Percentiles rank a stretch among this genome's conserved stretches.
Conservation (phyloP, 352 stramenopile genomes). For the Globisporangium megalacanthum region DNA sequence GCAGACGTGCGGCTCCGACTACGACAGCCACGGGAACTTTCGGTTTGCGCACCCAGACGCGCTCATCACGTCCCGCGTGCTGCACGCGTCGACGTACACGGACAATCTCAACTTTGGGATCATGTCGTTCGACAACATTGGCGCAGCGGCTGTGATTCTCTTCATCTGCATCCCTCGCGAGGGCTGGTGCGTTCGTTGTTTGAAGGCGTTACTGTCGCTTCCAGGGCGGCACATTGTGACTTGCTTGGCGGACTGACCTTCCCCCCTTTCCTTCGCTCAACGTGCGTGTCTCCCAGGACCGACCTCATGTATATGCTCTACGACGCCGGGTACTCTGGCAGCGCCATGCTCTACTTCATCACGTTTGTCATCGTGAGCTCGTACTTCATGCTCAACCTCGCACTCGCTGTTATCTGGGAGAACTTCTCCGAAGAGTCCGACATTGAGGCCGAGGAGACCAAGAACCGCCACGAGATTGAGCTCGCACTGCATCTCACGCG, state of each 20-base stretch:
- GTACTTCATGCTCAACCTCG: conserved; percentile 90
- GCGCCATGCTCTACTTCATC: conserved; percentile 78
- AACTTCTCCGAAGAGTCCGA: conserved; percentile 61
- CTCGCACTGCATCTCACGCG: conserved; percentile 5
- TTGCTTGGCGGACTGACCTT: background rate
- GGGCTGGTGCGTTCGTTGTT: conserved; percentile 63
- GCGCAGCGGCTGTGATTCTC: conserved; percentile 69
- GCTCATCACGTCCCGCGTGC: conserved; percentile 27
- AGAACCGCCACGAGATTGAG: conserved; percentile 18
- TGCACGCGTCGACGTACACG: conserved; percentile 45
- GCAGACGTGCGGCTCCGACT: conserved; percentile 56
- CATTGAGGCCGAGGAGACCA: conserved; percentile 40
- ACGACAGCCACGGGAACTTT: conserved; percentile 53
- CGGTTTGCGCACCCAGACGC: conserved; percentile 47
- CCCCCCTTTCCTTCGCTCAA: background rate
- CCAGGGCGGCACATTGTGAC: background rate
- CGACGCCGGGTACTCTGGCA: conserved; percentile 34
- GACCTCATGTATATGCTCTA: conserved; percentile 66
- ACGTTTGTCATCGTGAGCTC: conserved; percentile 82
- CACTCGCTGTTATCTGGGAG: conserved; percentile 88
- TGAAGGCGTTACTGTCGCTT: conserved; percentile 3
- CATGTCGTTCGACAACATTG: conserved; percentile 88
- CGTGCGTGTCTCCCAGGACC: conserved; percentile 15
- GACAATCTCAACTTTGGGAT: conserved; percentile 81
- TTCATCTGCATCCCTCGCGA: conserved; percentile 90